Base-by-base conservation (phyloP, 2,329 filamentous ascomycete species). In the Xylariales sp. region DNA sequence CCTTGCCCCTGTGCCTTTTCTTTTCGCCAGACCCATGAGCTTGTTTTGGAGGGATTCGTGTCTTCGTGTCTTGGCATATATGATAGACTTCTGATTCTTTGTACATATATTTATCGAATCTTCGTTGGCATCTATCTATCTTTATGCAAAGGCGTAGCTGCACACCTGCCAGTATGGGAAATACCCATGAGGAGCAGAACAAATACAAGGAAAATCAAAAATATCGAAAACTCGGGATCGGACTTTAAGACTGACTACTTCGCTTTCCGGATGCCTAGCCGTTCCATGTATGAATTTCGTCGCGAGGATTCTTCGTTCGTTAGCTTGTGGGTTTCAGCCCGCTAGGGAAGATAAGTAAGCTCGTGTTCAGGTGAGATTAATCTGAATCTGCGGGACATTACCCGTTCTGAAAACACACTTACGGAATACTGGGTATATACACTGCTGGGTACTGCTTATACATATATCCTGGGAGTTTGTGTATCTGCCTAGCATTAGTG, bases 71-170 rank as follows among this genome's bases (percentile, higher is more conserved):
- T 58, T 53, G 30, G 23, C 54, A 49, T 23, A 62, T 59, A 67
- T 8, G 32, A 62, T 67, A 67, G 64, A 67, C 32, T 67, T 67
- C n/a, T 59, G 55, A 59, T 62, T 67, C 60, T 62, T 28, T 58
- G 64, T 67, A 63, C 43, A 67, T 63, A 63, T 56, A 59, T 67
- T 48, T 53, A 62, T 54, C 39, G 41, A 67, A 62, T 49, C 54
- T 28, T 54, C 10, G 12, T 61, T 61, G 43, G 16, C 46, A 64
- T 59, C 23, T 23, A 18, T 36, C 36, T 39, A 46, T 23, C 12
- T n/a, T 5, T 36, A 14, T 62, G 28, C 18, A 45, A n/a, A 16
- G 12, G 56, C 16, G 45, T 49, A 16, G 43, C 3, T 45, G 50
- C 36, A 23, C 12, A 49, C 53, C n/a, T 34, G 36, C 10, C 9